These are phyloP conservation scores for Saccharomyces hybrid DNA, from an alignment of 1,139 yeast species.

Conservation along the genomic window DNA sequence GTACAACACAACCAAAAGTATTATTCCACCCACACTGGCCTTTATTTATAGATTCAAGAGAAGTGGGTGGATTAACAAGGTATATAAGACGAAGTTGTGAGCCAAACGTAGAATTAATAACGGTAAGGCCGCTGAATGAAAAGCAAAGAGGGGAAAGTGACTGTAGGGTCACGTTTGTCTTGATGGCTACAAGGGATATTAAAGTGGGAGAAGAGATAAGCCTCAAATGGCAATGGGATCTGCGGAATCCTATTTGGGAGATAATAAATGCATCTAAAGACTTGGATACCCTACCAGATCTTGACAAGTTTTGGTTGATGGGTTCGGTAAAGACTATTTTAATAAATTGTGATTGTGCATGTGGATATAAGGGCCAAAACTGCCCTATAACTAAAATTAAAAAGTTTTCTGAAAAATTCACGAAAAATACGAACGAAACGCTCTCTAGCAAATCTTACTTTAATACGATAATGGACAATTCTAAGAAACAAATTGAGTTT, in stretches of 20 bases:
- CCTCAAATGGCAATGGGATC: slow-evolving; percentile 85
- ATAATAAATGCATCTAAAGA: slow-evolving; percentile 38
- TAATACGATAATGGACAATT: neutral
- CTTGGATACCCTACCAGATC: slow-evolving; percentile 38
- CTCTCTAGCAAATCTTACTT: neutral
- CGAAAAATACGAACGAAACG: neutral
- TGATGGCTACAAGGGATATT: slow-evolving; percentile 53
- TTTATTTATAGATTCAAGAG: slow-evolving; percentile 67
- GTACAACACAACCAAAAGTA: slow-evolving; percentile 77
- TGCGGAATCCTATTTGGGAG: slow-evolving; percentile 60
- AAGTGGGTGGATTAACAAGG: slow-evolving; percentile 66
- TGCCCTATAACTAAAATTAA: slow-evolving; percentile 42
- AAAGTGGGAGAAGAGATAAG: slow-evolving; percentile 60
- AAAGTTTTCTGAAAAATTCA: neutral
- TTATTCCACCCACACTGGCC: slow-evolving; percentile 46
- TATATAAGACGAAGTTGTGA: slow-evolving; percentile 70
- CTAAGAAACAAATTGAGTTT: neutral
- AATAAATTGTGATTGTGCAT: slow-evolving; percentile 67
- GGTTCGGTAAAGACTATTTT: slow-evolving; percentile 55
- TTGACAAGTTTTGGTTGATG: slow-evolving; percentile 47
- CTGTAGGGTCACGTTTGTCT: slow-evolving; percentile 37
- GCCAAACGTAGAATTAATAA: slow-evolving; percentile 63
- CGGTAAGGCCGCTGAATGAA: slow-evolving; percentile 37
- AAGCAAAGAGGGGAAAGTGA: slow-evolving; percentile 4
- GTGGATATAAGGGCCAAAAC: slow-evolving; percentile 39